Evolutionary conservation across 2,329 filamentous ascomycete species (phyloP).

Genomic region (Trichoderma semiorbis): DNA sequence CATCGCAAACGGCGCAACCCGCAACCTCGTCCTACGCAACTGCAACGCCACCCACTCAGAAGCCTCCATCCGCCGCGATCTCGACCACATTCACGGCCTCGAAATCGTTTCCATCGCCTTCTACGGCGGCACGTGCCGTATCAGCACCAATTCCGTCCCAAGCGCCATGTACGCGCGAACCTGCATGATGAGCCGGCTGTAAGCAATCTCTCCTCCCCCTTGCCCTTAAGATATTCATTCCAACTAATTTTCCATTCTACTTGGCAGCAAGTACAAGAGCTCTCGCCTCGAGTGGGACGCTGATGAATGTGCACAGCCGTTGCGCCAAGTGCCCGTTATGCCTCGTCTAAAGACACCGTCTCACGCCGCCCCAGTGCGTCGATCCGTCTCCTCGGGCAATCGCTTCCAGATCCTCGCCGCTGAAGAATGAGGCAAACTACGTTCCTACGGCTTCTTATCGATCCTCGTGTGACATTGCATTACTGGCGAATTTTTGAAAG

Average conservation of each 20-base stretch:
- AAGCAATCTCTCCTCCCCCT: conserved; percentile 26
- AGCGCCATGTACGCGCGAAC: conserved; percentile 71
- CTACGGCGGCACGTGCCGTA: conserved; percentile 55
- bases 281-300: conserved; percentile 66
- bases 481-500: neutral
- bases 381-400: conserved; percentile 45
- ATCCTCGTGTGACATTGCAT: neutral
- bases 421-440: conserved; percentile 32
- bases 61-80: conserved; percentile 62
- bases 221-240: neutral
- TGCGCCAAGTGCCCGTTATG: conserved; percentile 33
- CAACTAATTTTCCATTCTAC: neutral
- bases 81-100: conserved; percentile 80
- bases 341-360: conserved; percentile 21
- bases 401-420: conserved; percentile 59
- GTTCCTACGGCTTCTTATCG: no score
- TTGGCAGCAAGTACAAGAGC: conserved; percentile 62
- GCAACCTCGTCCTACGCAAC: conserved; percentile 68
- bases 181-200: conserved; percentile 68
- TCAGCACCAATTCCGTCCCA: conserved; percentile 74
- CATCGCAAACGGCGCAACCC: conserved; percentile 62
- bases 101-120: conserved; percentile 65
- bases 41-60: conserved; percentile 59
- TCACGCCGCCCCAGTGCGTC: conserved; percentile 30
- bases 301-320: conserved; percentile 68